These are phyloP conservation scores for Symbiodinium pilosum DNA, from an alignment of 73 alveolate genomes.

Conservation along the genomic window DNA sequence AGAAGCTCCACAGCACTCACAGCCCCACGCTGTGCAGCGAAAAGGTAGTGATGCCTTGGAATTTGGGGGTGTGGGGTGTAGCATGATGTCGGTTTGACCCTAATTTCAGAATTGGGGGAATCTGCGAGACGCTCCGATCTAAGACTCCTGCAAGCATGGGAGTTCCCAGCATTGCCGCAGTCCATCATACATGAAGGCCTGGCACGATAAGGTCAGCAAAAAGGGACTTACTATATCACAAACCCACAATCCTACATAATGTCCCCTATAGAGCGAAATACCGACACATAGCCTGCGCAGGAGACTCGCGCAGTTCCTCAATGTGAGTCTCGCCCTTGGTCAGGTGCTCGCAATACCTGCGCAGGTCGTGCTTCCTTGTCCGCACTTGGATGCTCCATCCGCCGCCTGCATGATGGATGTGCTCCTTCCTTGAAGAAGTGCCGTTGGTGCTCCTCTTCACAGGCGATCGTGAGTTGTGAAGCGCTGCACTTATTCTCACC, in stretches of 20 bases:
- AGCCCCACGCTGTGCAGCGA: slow-evolving; percentile 64
- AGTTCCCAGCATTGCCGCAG: slow-evolving; percentile 74
- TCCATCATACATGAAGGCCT: slow-evolving; percentile 75
- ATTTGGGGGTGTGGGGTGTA: background rate
- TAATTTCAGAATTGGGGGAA: background rate
- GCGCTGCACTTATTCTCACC: background rate
- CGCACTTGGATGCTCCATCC: background rate
- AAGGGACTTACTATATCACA: too few relatives aligned
- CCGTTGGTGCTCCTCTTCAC: slow-evolving; percentile 34
- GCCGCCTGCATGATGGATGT: slow-evolving; percentile 23
- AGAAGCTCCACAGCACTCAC: slow-evolving; percentile 21
- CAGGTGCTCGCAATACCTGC: slow-evolving; percentile 7
- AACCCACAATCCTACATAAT: too few relatives aligned
- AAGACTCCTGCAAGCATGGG: slow-evolving; percentile 36
- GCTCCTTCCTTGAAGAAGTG: slow-evolving; percentile 54
- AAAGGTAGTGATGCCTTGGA: slow-evolving; percentile 40
- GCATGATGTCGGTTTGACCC: background rate
- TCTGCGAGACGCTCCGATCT: background rate
- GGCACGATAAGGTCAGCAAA: background rate
- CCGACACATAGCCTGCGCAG: background rate
- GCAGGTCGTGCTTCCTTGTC: background rate
- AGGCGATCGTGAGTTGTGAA: background rate
- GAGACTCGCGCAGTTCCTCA: background rate
- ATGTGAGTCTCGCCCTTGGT: background rate
- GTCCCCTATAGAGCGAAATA: too few relatives aligned